These are phyloP conservation scores for Miscanthus sacchariflorus DNA, from an alignment of 202 grass and related monocot genomes.

Conservation along the genomic window DNA sequence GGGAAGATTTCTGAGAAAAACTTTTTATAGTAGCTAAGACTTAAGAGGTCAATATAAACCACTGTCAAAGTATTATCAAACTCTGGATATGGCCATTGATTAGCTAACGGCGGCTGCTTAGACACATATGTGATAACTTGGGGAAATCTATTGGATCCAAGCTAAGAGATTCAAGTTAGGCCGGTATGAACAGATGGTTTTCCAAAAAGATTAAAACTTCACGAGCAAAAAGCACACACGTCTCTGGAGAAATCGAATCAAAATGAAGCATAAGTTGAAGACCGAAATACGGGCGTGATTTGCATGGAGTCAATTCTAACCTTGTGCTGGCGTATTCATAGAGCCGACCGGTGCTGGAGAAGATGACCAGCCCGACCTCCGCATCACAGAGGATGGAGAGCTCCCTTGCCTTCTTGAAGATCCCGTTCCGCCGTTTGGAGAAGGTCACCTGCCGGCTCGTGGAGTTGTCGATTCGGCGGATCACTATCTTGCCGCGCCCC, in stretches of 20 bases:
- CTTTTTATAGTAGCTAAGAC: neutral
- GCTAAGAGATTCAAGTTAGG: neutral
- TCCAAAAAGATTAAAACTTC: neutral
- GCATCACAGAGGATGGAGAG: constrained; percentile 86
- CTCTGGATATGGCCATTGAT: neutral
- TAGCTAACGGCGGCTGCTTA: neutral
- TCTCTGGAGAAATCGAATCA: neutral
- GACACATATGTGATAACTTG: neutral
- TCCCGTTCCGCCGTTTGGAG: constrained; percentile 82
- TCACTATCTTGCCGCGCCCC: constrained; percentile 87
- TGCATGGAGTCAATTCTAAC: constrained; percentile 45
- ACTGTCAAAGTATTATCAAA: neutral
- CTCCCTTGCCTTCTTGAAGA: constrained; percentile 96
- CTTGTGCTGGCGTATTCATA: constrained; percentile 83
- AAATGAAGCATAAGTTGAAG: constrained; percentile 25
- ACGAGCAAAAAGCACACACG: neutral
- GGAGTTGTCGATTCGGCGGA: constrained; percentile 88
- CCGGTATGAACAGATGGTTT: neutral
- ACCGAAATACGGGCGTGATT: neutral
- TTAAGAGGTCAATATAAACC: neutral
- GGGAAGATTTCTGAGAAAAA: neutral
- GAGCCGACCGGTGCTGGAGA: constrained; percentile 88
- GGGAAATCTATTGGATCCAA: neutral
- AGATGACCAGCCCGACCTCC: constrained; percentile 86
- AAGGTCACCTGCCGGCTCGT: constrained; percentile 90